A percentile compares a stretch with the other conserved stretches of the same genome.
Conservation (phyloP, 2,329 filamentous ascomycete genomes). For the Penicillium thymicola region DNA sequence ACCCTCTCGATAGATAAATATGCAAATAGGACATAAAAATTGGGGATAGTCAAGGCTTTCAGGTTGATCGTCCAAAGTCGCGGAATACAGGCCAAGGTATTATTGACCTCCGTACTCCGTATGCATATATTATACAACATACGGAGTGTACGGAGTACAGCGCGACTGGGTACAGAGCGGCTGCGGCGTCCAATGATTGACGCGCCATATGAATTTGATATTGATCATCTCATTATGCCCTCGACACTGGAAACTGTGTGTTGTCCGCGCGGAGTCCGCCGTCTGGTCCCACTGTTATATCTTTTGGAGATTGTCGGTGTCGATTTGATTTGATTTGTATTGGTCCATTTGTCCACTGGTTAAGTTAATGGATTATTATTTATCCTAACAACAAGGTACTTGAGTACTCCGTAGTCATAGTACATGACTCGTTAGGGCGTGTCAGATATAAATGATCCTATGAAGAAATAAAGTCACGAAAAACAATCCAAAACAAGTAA, state of each 20-base stretch:
- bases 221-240: slow-evolving; percentile 17
- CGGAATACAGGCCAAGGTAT: slow-evolving; percentile 4
- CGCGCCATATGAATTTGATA: slow-evolving; percentile 22
- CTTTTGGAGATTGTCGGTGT: background rate
- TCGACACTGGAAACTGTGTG: slow-evolving; percentile 7
- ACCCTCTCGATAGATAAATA: background rate
- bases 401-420: background rate
- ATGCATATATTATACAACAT: background rate
- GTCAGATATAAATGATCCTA: background rate
- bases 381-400: background rate
- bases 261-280: slow-evolving; percentile 7
- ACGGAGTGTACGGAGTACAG: background rate
- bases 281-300: background rate
- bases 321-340: background rate
- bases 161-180: slow-evolving; percentile 19
- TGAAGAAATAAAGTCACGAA: background rate
- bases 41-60: slow-evolving; percentile 15
- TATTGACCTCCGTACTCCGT: background rate
- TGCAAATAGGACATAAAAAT: slow-evolving; percentile 15
- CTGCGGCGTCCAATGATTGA: slow-evolving; percentile 25
- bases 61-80: slow-evolving; percentile 19
- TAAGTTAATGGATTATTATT: background rate
- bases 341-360: background rate
- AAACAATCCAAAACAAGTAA: background rate
- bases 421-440: background rate